These are phyloP conservation scores for Rhodotorula graminis DNA, from an alignment of 768 basidiomycete species.

Conservation along the genomic window DNA sequence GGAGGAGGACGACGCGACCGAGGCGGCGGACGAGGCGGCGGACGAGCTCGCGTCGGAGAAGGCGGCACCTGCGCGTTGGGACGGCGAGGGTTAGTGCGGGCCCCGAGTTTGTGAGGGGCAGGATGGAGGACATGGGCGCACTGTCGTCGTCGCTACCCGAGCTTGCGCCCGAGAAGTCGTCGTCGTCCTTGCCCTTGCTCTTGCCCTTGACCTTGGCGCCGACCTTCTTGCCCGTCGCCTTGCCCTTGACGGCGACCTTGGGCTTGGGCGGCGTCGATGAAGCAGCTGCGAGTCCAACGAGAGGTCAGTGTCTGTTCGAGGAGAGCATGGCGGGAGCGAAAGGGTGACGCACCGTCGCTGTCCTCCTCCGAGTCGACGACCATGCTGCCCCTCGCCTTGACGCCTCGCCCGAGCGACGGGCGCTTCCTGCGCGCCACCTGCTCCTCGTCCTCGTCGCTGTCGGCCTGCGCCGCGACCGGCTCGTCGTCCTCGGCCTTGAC, in stretches of 20 bases:
- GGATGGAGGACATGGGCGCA: slow-evolving; percentile 2
- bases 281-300: background rate
- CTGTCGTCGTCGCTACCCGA: slow-evolving; percentile 10
- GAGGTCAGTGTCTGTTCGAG: too few relatives aligned
- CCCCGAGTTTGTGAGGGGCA: too few relatives aligned
- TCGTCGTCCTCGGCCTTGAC: background rate
- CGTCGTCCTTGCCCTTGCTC: slow-evolving; percentile 32
- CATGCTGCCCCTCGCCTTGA: background rate
- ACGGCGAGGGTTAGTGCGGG: background rate
- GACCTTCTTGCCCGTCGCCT: background rate
- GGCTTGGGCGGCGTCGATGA: background rate
- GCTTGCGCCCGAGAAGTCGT: slow-evolving; percentile 14
- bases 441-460: background rate
- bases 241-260: background rate
- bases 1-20: background rate
- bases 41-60: slow-evolving; percentile 36
- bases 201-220: slow-evolving; percentile 10
- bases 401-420: background rate
- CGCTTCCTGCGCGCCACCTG: background rate
- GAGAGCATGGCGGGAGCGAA: too few relatives aligned
- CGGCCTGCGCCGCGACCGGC: background rate
- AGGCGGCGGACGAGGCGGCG: slow-evolving; percentile 9
- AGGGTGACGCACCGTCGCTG: background rate
- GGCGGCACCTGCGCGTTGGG: slow-evolving; percentile 5
- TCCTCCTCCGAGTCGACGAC: slow-evolving; percentile 14